Evolutionary conservation across 768 basidiomycete species (phyloP).

Genomic region (Leccinum incarnatum): DNA sequence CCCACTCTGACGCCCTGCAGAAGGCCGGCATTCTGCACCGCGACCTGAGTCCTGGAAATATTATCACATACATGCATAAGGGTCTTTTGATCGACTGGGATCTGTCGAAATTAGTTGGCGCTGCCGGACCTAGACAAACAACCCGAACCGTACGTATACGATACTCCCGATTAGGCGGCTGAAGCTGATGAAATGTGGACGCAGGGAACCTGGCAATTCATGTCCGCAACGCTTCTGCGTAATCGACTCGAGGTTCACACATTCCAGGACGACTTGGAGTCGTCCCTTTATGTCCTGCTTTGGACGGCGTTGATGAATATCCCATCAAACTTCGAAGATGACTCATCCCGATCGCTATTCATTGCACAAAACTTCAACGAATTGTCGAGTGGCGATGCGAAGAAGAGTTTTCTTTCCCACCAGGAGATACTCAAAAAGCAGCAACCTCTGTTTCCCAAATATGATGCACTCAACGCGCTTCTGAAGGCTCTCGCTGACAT

Average conservation of each 20-base stretch:
- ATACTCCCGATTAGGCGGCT: not conserved
- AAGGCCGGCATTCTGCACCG: not conserved
- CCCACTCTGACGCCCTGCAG: not conserved
- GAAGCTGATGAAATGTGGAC: not conserved
- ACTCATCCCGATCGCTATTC: not conserved
- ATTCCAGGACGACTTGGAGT: not conserved
- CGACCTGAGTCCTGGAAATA: not conserved
- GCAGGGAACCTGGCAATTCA: not conserved
- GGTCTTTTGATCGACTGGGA: not conserved
- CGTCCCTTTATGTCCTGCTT: not conserved
- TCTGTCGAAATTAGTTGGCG: not conserved
- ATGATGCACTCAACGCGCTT: not conserved
- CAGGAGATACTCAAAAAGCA: not conserved
- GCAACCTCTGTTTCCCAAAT: not conserved
- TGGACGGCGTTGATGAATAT: not conserved
- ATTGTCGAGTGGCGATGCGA: not conserved
- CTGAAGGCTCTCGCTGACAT: not conserved
- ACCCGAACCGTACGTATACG: not conserved
- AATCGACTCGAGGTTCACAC: not conserved
- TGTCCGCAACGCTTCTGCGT: not conserved
- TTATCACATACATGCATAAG: not conserved
- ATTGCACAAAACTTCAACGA: not conserved
- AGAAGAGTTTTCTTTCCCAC: not conserved
- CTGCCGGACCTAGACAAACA: not conserved
- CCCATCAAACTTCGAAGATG: not conserved